Percentiles rank a stretch among this genome's conserved stretches.
Conservation (phyloP, 192 early-diverging fungal species). For the Backusella sp. region DNA sequence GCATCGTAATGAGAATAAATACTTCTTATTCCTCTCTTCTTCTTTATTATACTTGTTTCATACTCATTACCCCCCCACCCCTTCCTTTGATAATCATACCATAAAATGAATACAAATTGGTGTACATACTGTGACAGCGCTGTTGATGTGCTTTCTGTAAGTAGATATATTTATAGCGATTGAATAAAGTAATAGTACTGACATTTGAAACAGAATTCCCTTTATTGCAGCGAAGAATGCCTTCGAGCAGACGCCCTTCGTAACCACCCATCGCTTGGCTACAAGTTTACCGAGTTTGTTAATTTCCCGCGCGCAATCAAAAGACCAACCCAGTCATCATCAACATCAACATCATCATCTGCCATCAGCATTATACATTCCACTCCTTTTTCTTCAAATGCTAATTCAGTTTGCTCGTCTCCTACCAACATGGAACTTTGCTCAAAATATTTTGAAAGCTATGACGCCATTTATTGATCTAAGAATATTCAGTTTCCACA, state of each 20-base stretch:
- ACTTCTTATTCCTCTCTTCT: background rate
- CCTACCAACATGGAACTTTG: background rate
- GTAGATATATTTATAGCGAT: background rate
- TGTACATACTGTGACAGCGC: constrained; percentile 35
- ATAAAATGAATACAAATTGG: constrained; percentile 36
- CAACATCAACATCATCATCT: background rate
- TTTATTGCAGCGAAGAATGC: constrained; percentile 37
- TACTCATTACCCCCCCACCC: background rate
- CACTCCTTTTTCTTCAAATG: background rate
- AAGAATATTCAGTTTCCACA: background rate
- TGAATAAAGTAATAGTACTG: background rate
- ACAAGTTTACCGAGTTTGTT: constrained; percentile 32
- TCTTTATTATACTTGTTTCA: background rate
- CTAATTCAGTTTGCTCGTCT: background rate
- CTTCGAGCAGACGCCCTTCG: constrained; percentile 33
- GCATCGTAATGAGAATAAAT: background rate
- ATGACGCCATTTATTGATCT: background rate
- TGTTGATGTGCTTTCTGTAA: constrained; percentile 30
- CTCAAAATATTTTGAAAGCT: background rate
- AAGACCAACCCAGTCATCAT: background rate
- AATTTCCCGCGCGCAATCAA: constrained; percentile 32
- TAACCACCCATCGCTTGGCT: constrained; percentile 33
- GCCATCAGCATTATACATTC: background rate
- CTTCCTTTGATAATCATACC: background rate
- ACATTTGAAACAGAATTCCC: constrained; percentile 25